phyloP scores from a whole-genome alignment of 2,329 filamentous ascomycete genomes.

The Aspergillus brunneoviolaceus region DNA sequence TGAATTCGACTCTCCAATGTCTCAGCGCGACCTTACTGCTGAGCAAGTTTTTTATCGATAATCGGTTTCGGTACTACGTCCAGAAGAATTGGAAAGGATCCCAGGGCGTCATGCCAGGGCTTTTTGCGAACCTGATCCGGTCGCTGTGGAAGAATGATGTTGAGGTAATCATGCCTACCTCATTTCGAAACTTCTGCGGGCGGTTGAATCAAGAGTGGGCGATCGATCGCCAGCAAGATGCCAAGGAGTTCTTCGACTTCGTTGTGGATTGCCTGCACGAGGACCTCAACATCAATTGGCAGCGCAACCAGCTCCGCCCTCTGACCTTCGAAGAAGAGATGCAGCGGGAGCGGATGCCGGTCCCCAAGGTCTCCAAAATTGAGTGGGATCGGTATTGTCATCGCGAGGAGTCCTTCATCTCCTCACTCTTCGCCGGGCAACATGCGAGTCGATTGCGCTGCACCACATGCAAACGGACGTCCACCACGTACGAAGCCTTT shows the following conservation, averaged over 20 bases:
- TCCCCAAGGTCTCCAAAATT: constrained; percentile 64
- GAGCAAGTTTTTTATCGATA: constrained; percentile 64
- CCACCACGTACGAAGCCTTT: constrained; percentile 68
- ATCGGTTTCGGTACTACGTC: constrained; percentile 60
- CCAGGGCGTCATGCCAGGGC: constrained; percentile 61
- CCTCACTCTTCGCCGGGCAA: constrained; percentile 74
- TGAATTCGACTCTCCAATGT: constrained; percentile 86
- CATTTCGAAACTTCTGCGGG: constrained; percentile 65
- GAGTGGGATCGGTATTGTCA: constrained; percentile 74
- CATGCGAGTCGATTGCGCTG: constrained; percentile 63
- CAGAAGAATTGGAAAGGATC: constrained; percentile 66
- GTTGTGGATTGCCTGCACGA: constrained; percentile 78
- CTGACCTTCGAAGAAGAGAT: constrained; percentile 62
- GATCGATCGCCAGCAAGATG: constrained; percentile 79
- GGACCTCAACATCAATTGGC: constrained; percentile 74
- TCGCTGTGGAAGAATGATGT: constrained; percentile 63
- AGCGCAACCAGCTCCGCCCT: constrained; percentile 56
- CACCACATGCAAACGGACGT: constrained; percentile 61
- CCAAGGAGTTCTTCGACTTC: constrained; percentile 85
- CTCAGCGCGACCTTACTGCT: constrained; percentile 69
- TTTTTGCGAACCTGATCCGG: constrained; percentile 61
- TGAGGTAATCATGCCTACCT: constrained; percentile 56
- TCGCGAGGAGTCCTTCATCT: constrained; percentile 72
- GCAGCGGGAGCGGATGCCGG: constrained; percentile 59
- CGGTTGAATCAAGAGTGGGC: constrained; percentile 67